Percentiles rank a stretch among this genome's conserved stretches.
phyloP scores from a whole-genome alignment of 352 stramenopile species.

The Elongisporangium prolatum region DNA sequence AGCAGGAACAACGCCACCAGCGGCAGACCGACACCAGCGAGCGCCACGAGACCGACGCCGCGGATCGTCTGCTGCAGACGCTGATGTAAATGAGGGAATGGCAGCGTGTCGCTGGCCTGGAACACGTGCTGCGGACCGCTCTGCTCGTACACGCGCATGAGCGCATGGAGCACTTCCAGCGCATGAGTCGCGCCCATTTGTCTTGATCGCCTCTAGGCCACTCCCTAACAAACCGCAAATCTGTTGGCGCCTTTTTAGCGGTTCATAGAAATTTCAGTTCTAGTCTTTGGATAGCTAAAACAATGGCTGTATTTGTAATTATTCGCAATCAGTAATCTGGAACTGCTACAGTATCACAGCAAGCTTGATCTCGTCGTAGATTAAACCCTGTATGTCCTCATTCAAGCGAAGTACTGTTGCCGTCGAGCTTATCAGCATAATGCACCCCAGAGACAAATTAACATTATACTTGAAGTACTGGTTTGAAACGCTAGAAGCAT shows the following conservation, averaged over 20 bases:
- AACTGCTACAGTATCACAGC: too few relatives aligned
- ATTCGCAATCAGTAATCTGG: too few relatives aligned
- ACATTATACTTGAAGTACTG: too few relatives aligned
- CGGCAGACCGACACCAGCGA: constrained; percentile 10
- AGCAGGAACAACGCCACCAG: constrained; percentile 24
- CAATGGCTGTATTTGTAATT: constrained; percentile 2
- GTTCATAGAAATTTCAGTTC: neutral
- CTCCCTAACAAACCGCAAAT: neutral
- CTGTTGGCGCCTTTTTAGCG: neutral
- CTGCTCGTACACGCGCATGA: constrained; percentile 23
- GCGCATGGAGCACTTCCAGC: constrained; percentile 42
- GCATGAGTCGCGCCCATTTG: constrained; percentile 45
- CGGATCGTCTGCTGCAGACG: constrained; percentile 47
- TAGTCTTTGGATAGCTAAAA: neutral
- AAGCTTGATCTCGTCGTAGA: too few relatives aligned
- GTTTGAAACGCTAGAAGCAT: too few relatives aligned
- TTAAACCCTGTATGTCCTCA: too few relatives aligned
- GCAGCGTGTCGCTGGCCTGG: constrained; percentile 4
- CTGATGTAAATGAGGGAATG: constrained; percentile 46
- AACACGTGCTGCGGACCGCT: constrained; percentile 1
- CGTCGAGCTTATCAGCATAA: neutral
- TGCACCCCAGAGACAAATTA: too few relatives aligned
- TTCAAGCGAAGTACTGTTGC: neutral
- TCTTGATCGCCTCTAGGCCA: neutral
- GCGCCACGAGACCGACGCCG: constrained; percentile 31